Evolutionary conservation across 805 yeast genomes (phyloP).

Genomic region (Wickerhamiella alocasiicola): DNA sequence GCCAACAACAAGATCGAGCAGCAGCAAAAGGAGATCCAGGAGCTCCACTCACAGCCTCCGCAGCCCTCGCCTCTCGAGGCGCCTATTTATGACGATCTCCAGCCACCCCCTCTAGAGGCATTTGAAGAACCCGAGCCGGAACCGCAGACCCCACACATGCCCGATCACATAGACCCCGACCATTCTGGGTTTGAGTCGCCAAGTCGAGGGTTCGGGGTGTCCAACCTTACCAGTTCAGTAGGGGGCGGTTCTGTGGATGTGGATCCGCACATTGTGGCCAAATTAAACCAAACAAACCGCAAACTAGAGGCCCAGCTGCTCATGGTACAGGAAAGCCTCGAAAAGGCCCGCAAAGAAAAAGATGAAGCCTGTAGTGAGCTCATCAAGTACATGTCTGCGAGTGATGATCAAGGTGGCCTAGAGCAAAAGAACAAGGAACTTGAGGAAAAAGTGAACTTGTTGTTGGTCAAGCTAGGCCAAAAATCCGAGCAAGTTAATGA

Average conservation of each 20-base stretch:
- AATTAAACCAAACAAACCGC: conserved; percentile 63
- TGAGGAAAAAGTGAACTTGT: conserved; percentile 36
- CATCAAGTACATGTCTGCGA: conserved; percentile 42
- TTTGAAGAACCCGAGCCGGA: background rate
- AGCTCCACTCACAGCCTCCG: background rate
- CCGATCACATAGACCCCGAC: background rate
- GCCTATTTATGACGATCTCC: conserved; percentile 1
- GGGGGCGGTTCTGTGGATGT: conserved; percentile 1
- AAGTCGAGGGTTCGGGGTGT: background rate
- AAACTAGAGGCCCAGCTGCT: conserved; percentile 64
- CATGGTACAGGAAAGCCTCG: conserved; percentile 51
- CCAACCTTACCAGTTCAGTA: too few species aligned
- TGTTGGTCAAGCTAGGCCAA: conserved; percentile 64
- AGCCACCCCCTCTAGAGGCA: background rate
- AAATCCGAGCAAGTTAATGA: conserved; percentile 79
- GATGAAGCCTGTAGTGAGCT: conserved; percentile 59
- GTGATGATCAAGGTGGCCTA: conserved; percentile 34
- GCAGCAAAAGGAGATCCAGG: background rate
- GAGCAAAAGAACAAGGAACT: conserved; percentile 28
- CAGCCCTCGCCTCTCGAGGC: background rate
- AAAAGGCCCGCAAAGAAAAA: conserved; percentile 42
- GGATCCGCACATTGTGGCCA: conserved; percentile 52
- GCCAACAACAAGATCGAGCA: background rate
- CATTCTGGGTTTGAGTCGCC: background rate
- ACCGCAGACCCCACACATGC: background rate